These are phyloP conservation scores for Helichrysum umbraculigerum DNA, from an alignment of 129 eudicot genomes.

Conservation along the genomic window DNA sequence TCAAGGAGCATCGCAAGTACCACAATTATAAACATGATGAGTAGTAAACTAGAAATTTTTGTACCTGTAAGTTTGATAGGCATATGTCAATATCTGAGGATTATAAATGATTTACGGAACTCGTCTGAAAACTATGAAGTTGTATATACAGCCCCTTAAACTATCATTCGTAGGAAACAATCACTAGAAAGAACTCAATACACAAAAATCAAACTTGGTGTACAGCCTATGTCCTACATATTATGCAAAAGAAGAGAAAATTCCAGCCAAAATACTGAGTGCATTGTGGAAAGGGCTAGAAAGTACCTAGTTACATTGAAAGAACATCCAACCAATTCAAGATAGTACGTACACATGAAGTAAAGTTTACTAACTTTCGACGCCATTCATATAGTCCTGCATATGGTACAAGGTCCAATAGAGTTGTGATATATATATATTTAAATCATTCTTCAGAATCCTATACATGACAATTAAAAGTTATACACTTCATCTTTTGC, in stretches of 20 bases:
- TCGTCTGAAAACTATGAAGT: background rate
- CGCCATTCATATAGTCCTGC: background rate
- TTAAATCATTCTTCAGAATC: background rate
- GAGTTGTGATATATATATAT: background rate
- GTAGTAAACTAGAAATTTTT: too few relatives aligned
- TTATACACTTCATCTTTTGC: background rate
- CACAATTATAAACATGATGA: too few relatives aligned
- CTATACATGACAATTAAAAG: too few relatives aligned
- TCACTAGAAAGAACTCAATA: background rate
- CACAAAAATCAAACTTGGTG: too few relatives aligned
- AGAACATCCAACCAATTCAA: background rate
- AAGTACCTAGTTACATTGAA: background rate
- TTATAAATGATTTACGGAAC: background rate
- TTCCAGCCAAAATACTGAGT: background rate
- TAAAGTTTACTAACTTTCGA: background rate
- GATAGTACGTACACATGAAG: background rate
- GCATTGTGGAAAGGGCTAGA: background rate
- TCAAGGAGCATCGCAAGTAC: background rate
- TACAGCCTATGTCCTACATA: too few relatives aligned
- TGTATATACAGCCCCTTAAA: background rate
- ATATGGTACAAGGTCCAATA: background rate
- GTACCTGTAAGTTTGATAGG: background rate
- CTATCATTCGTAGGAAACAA: background rate
- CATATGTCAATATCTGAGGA: background rate
- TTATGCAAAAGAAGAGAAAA: too few relatives aligned